A percentile compares a stretch with the other conserved stretches of the same genome.
Conservation (phyloP, 1,139 yeast species). For the Yarrowia galli region DNA sequence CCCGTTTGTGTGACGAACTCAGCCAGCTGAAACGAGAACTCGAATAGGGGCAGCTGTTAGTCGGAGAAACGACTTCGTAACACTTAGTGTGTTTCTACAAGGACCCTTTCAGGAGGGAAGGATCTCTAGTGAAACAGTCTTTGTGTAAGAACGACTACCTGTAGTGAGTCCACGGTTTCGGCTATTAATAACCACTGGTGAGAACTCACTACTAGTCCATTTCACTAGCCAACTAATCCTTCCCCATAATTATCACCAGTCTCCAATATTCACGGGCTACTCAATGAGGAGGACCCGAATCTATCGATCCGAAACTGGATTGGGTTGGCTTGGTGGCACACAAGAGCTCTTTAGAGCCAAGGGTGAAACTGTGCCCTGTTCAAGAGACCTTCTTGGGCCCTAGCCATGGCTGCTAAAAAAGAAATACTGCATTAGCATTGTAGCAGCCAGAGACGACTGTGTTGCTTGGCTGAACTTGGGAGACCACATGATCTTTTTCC, state of each 20-base stretch:
- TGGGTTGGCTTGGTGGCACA: too few relatives aligned
- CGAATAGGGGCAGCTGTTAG: too few relatives aligned
- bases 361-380: not conserved
- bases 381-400: not conserved
- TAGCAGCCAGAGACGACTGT: not conserved
- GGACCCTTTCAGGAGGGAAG: not conserved
- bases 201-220: too few relatives aligned
- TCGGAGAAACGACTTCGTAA: too few relatives aligned
- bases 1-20: too few relatives aligned
- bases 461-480: too few relatives aligned
- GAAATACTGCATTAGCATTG: not conserved
- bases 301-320: not conserved
- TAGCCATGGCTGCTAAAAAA: not conserved
- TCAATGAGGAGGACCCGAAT: not conserved
- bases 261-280: not conserved
- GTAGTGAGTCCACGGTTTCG: not conserved
- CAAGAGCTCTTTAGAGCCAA: too few relatives aligned
- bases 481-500: too few relatives aligned
- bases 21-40: not conserved
- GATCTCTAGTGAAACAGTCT: not conserved
- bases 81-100: too few relatives aligned
- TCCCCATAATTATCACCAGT: constrained; percentile 2
- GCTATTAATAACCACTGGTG: not conserved
- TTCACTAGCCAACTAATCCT: not conserved
- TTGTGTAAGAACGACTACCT: too few relatives aligned